A percentile compares a stretch with the other conserved stretches of the same genome.
These are phyloP conservation scores for Lasiodiplodia theobromae DNA, from an alignment of 2,329 filamentous ascomycete genomes.

Conservation along the genomic window DNA sequence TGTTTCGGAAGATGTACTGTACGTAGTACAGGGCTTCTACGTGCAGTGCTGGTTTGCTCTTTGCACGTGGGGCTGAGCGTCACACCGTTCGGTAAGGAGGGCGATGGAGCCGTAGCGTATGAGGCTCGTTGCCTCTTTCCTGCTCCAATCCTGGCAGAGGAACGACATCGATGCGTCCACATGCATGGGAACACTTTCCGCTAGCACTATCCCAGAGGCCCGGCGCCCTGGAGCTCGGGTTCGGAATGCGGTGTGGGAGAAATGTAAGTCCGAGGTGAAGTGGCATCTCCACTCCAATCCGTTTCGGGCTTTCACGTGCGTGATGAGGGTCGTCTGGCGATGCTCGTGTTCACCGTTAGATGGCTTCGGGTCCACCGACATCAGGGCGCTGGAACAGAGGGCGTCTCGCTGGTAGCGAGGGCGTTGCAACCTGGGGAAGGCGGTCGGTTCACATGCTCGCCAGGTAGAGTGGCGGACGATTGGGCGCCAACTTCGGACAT, in stretches of 20 bases:
- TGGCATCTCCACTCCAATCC: neutral
- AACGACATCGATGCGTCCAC: neutral
- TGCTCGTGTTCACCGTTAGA: neutral
- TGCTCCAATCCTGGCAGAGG: neutral
- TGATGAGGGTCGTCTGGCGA: neutral
- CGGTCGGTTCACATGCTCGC: conserved; percentile 3
- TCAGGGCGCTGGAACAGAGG: neutral
- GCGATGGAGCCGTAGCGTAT: neutral
- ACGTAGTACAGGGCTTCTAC: neutral
- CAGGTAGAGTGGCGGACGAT: neutral
- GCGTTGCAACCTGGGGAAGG: neutral
- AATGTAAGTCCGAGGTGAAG: neutral
- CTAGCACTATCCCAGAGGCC: neutral
- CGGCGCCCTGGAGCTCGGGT: neutral
- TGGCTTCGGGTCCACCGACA: neutral
- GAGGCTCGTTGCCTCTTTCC: neutral
- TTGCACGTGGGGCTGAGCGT: neutral
- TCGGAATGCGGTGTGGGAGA: conserved; percentile 6
- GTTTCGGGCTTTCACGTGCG: conserved; percentile 10
- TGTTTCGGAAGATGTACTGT: neutral
- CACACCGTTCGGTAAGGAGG: neutral
- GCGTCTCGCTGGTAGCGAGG: conserved; percentile 8
- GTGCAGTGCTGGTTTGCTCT: neutral
- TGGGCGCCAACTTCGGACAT: neutral
- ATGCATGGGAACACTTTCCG: neutral